A percentile compares a stretch with the other conserved stretches of the same genome.
These are phyloP conservation scores for Lagenidium sp. DNA, from an alignment of 352 stramenopile species.

Conservation along the genomic window DNA sequence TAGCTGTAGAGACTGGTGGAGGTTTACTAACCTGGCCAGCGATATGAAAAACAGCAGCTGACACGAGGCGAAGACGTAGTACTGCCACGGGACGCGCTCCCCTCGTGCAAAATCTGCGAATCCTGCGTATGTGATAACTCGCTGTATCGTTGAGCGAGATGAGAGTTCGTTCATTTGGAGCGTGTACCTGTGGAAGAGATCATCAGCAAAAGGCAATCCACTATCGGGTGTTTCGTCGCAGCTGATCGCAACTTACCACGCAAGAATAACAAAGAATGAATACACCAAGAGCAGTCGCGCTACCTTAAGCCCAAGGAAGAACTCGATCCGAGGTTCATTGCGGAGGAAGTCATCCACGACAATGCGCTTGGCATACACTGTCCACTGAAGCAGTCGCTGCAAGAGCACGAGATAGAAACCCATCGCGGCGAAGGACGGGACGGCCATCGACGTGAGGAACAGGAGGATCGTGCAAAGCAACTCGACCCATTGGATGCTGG, in stretches of 20 bases:
- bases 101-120: slow-evolving; percentile 51
- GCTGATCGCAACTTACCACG: slow-evolving; percentile 24
- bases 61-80: slow-evolving; percentile 55
- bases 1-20: slow-evolving; percentile 23
- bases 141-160: slow-evolving; percentile 17
- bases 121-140: slow-evolving; percentile 41
- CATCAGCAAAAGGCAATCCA: too few species aligned
- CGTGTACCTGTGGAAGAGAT: slow-evolving; percentile 53
- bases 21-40: slow-evolving; percentile 53
- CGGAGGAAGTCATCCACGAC: slow-evolving; percentile 37
- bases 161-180: slow-evolving; percentile 36
- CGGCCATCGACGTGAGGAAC: slow-evolving; percentile 45
- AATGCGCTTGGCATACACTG: slow-evolving; percentile 49
- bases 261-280: slow-evolving; percentile 34
- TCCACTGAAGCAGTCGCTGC: slow-evolving; percentile 51
- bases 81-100: slow-evolving; percentile 33
- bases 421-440: slow-evolving; percentile 42
- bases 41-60: slow-evolving; percentile 54
- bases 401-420: slow-evolving; percentile 57
- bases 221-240: too few species aligned
- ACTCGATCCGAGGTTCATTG: slow-evolving; percentile 8
- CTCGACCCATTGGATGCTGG: slow-evolving; percentile 30
- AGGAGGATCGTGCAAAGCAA: slow-evolving; percentile 37
- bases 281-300: slow-evolving; percentile 32
- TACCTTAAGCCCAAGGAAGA: slow-evolving; percentile 34